Evolutionary conservation across 2,329 filamentous ascomycete genomes (phyloP).

Genomic region (Colletotrichum lentis): DNA sequence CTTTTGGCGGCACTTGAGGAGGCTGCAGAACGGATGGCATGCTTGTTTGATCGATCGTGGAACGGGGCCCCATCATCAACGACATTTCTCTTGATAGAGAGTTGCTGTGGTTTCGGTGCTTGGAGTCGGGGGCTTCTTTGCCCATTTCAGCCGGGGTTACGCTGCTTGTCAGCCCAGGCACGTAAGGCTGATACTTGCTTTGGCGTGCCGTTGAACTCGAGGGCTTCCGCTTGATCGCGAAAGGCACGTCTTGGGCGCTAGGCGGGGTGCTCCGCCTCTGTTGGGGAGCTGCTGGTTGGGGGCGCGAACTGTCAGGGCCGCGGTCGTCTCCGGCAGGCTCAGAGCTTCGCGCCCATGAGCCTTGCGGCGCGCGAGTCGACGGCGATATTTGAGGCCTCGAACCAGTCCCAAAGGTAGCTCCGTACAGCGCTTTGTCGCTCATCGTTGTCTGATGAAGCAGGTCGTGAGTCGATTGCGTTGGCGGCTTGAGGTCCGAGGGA

Average conservation of each 20-base stretch:
- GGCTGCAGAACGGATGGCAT: slow-evolving; percentile 42
- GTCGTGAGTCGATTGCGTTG: slow-evolving; percentile 10
- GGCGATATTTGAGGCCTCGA: slow-evolving; percentile 30
- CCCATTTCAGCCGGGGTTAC: not conserved
- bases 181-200: slow-evolving; percentile 35
- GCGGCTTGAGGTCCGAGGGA: slow-evolving; percentile 42
- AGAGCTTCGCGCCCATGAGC: not conserved
- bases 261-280: not conserved
- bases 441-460: slow-evolving; percentile 37
- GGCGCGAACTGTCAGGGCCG: not conserved
- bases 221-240: slow-evolving; percentile 33
- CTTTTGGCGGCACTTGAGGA: slow-evolving; percentile 40
- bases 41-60: slow-evolving; percentile 38
- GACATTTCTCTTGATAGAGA: slow-evolving; percentile 43
- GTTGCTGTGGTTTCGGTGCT: slow-evolving; percentile 24
- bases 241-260: not conserved
- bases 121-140: slow-evolving; percentile 4
- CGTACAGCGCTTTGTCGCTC: slow-evolving; percentile 29
- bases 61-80: slow-evolving; percentile 39
- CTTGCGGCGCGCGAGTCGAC: not conserved
- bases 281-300: not conserved
- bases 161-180: slow-evolving; percentile 18
- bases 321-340: not conserved
- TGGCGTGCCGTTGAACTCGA: slow-evolving; percentile 26
- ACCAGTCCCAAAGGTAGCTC: slow-evolving; percentile 36